Evolutionary conservation across 169 alveolate species (phyloP).

Genomic region (Cystoisospora suis): DNA sequence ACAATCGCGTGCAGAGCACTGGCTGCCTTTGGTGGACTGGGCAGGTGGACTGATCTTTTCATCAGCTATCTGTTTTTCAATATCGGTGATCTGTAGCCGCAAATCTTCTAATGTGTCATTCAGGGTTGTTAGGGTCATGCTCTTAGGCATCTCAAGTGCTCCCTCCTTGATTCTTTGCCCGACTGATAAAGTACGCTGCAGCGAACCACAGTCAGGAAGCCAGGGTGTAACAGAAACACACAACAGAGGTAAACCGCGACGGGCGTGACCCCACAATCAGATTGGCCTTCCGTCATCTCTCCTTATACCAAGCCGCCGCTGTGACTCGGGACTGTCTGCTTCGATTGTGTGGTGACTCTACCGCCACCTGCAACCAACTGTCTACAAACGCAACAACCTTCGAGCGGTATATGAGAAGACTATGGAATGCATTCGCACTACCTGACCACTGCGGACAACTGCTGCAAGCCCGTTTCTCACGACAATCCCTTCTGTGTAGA

Average conservation of each 20-base stretch:
- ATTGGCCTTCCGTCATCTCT: not conserved
- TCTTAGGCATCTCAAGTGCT: not conserved
- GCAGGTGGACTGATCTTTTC: not conserved
- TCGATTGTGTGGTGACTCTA: no score
- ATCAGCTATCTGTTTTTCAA: not conserved
- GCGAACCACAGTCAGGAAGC: no score
- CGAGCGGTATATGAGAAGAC: no score
- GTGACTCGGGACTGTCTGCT: not conserved
- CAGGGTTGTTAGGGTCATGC: conserved; percentile 7
- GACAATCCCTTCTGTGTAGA: no score
- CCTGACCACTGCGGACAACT: no score
- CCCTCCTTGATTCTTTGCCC: not conserved
- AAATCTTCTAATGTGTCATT: conserved; percentile 7
- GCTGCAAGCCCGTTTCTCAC: no score
- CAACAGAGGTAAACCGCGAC: not conserved
- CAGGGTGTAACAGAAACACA: not conserved
- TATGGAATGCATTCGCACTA: no score
- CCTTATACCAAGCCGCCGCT: not conserved
- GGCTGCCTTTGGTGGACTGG: conserved; percentile 24
- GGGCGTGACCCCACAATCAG: not conserved
- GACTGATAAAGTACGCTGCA: not conserved
- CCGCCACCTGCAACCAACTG: no score
- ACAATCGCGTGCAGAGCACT: conserved; percentile 19
- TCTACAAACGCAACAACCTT: no score
- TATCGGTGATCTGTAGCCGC: not conserved